Evolutionary conservation across 1,284 basidiomycete genomes (phyloP), one percentile per base, ranked within the genome.

Genomic region (Ustanciosporium gigantosporum): DNA sequence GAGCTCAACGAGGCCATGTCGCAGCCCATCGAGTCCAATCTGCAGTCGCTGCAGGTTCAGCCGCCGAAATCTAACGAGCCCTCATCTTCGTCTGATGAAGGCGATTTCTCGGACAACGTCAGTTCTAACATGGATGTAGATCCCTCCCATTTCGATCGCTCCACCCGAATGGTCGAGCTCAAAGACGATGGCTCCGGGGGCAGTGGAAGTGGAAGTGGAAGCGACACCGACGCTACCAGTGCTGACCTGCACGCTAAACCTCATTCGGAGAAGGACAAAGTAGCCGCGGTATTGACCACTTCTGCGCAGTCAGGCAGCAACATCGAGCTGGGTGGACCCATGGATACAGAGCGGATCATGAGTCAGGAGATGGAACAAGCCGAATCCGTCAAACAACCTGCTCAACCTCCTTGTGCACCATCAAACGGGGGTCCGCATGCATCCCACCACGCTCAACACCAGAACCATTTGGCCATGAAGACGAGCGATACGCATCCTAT

Each of bases 401-500:
- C 36, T 9, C 32, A 35, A 11, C 27, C 27, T 9, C 11, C 11
- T 29, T n/a, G n/a, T n/a, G n/a, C n/a, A n/a, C n/a, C n/a, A n/a
- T n/a, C n/a, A n/a, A n/a, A n/a, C n/a, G n/a, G n/a, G n/a, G n/a
- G n/a, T n/a, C n/a, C n/a, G n/a, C 27, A 29, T 29, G 27, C n/a
- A n/a, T 29, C 46, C 4, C 46, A 48, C 23, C 59, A 53, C 19
- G 50, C 36, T 6, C 48, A 34, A 8, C 38, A 15, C 22, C 41
- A 43, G 22, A 41, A 38, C 8, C 55, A 47, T 29, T 48, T 55
- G n/a, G 68, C 61, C 4, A 61, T 70, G 45, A 76, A 76, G 48
- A 76, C 74, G 7, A 68, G 64, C 35, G 68, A 70, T 46, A 66
- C 70, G 15, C 74, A 76, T n/a, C 74, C 74, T 0, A 75, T 76